Evolutionary conservation across 176 grass and related monocot genomes (phyloP).

Genomic region (Aegilops longissima): DNA sequence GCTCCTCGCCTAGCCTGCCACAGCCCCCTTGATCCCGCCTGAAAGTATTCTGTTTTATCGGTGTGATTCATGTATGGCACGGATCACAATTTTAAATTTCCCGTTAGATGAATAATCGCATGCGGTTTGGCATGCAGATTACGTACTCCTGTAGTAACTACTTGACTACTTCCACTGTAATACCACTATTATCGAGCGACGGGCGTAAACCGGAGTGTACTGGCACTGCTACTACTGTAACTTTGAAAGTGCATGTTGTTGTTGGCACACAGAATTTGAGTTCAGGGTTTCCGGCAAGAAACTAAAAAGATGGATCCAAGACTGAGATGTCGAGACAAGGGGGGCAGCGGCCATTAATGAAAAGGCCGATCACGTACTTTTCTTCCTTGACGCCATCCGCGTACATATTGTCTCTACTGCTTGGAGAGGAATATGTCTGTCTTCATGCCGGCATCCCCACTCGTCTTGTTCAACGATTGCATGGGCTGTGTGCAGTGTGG

Average conservation of each 20-base stretch:
- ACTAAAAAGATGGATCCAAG: background rate
- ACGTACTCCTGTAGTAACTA: too few species aligned
- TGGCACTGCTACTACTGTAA: too few species aligned
- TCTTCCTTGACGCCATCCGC: background rate
- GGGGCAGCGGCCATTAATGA: background rate
- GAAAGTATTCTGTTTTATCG: background rate
- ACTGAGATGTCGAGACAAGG: background rate
- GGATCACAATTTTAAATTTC: background rate
- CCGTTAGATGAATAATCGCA: background rate
- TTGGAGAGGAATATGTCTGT: constrained; percentile 6
- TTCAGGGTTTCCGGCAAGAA: background rate
- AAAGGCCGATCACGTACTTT: constrained; percentile 9
- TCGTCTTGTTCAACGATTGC: background rate
- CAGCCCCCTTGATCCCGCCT: background rate
- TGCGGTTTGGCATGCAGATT: background rate
- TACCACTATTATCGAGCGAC: too few species aligned
- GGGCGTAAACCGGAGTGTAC: too few species aligned
- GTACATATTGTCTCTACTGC: background rate
- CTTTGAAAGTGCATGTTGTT: background rate
- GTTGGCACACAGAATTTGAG: background rate
- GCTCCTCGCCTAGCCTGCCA: constrained; percentile 4
- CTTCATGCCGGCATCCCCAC: background rate
- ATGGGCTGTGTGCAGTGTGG: background rate
- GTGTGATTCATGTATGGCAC: background rate
- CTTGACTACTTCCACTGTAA: too few species aligned